A percentile compares a stretch with the other conserved stretches of the same genome.
These are phyloP conservation scores for Xylaria digitata DNA, from an alignment of 2,329 filamentous ascomycete species.

Conservation along the genomic window DNA sequence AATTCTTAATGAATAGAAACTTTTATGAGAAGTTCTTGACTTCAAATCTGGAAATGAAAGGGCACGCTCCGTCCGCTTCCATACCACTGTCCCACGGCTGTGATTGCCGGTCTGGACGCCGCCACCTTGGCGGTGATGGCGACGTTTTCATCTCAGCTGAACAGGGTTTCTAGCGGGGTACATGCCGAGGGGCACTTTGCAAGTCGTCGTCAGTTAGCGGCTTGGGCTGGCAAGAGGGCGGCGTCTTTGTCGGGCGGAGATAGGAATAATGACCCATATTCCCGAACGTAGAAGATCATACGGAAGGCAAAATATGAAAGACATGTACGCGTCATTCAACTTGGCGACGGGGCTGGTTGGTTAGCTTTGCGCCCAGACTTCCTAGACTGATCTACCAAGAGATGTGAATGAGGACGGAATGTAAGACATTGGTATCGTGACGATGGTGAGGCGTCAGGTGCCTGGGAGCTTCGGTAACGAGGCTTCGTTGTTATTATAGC, in stretches of 20 bases:
- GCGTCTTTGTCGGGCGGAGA: conserved; percentile 1
- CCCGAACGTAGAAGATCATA: neutral
- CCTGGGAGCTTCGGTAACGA: neutral
- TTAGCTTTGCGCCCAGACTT: neutral
- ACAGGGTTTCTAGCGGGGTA: conserved; percentile 5
- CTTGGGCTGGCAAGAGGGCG: neutral
- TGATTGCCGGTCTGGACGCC: neutral
- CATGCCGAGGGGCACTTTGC: neutral
- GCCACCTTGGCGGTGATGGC: neutral
- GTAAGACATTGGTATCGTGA: conserved; percentile 4
- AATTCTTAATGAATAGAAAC: conserved; percentile 27
- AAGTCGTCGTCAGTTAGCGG: neutral
- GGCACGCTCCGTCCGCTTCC: neutral
- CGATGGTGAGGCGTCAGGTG: neutral
- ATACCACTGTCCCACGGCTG: neutral
- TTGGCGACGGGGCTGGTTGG: conserved; percentile 23
- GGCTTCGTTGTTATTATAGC: neutral
- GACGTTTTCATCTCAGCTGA: conserved; percentile 9
- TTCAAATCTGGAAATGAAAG: neutral
- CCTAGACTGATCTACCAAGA: neutral
- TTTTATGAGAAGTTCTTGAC: conserved; percentile 2
- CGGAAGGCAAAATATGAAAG: neutral
- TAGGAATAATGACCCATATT: neutral
- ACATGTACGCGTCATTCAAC: conserved; percentile 28
- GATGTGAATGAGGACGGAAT: neutral